Conservation (phyloP, 192 early-diverging fungal species). For the Pilaira anomala region DNA sequence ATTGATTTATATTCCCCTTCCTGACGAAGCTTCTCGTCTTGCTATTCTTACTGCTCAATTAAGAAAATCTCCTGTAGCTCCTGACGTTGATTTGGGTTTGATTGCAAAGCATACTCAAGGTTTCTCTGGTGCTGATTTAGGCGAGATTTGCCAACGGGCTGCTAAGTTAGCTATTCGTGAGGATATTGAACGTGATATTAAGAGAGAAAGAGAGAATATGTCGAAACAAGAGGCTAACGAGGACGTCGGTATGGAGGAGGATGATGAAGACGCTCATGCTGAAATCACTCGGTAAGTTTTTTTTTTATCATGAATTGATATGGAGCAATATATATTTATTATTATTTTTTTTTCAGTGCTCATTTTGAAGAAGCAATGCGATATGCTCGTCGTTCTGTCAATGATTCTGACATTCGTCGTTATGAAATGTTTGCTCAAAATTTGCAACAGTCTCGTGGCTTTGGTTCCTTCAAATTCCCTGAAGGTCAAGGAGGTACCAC, state of each 20-base stretch:
- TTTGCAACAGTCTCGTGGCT: conserved; percentile 91
- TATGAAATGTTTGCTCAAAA: conserved; percentile 99
- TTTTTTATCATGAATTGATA: background rate
- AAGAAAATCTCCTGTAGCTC: conserved; percentile 88
- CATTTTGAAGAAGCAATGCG: conserved; percentile 99
- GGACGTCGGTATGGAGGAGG: conserved; percentile 70
- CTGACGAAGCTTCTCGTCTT: conserved; percentile 81
- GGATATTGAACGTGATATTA: conserved; percentile 87
- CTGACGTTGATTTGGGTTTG: conserved; percentile 73
- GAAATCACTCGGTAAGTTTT: conserved; percentile 68
- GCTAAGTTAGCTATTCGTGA: conserved; percentile 97
- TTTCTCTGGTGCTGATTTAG: conserved; percentile 97
- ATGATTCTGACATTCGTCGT: conserved; percentile 94
- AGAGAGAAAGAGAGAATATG: conserved; percentile 67
- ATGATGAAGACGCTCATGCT: conserved; percentile 75
- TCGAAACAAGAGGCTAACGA: conserved; percentile 65
- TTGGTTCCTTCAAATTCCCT: conserved; percentile 97
- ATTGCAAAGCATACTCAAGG: conserved; percentile 90
- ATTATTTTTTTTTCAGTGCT: conserved; percentile 37
- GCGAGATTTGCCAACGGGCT: conserved; percentile 98
- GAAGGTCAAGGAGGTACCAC: conserved; percentile 38
- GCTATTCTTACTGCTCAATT: conserved; percentile 82
- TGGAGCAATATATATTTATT: background rate
- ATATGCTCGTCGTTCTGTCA: conserved; percentile 93
- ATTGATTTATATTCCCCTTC: conserved; percentile 85